Evolutionary conservation across 371 early-diverging fungal genomes (phyloP).

Genomic region (Zopfochytrium polystomum): DNA sequence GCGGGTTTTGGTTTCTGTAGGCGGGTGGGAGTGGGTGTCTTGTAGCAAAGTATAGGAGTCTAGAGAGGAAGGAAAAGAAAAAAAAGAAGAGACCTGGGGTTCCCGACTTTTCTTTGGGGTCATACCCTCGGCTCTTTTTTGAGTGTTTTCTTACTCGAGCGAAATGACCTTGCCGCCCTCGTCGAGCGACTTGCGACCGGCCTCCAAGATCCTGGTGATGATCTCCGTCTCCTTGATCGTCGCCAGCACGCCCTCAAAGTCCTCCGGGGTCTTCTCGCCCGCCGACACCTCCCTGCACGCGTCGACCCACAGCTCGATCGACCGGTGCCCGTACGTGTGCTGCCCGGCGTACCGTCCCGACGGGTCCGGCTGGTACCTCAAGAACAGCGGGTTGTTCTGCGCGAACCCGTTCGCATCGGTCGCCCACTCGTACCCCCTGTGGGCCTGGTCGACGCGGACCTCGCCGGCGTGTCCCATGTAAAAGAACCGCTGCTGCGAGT

Average conservation of each 20-base stretch:
- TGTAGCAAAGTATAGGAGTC: no score
- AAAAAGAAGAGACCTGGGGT: no score
- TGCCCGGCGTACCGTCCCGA: conserved; percentile 50
- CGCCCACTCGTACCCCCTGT: conserved; percentile 49
- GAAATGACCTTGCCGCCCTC: conserved; percentile 24
- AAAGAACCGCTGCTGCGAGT: conserved; percentile 54
- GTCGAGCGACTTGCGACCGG: conserved; percentile 45
- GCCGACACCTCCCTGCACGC: conserved; percentile 32
- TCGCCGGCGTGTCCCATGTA: conserved; percentile 49
- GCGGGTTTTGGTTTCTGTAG: no score
- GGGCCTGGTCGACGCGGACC: conserved; percentile 52
- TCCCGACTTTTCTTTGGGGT: no score
- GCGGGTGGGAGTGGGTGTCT: no score
- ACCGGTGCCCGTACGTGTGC: conserved; percentile 44
- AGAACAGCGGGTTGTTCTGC: conserved; percentile 50
- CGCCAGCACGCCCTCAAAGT: conserved; percentile 39
- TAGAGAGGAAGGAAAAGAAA: no score
- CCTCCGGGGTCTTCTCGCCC: conserved; percentile 20
- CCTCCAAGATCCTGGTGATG: conserved; percentile 51
- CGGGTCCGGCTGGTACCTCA: conserved; percentile 51
- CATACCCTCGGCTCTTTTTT: no score
- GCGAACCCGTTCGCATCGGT: conserved; percentile 36
- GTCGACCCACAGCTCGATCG: conserved; percentile 46
- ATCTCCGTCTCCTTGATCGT: conserved; percentile 44
- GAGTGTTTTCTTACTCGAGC: conserved; percentile 1